phyloP scores from a whole-genome alignment of 2,329 filamentous ascomycete genomes.

The Ceratocystis eucalypticola region DNA sequence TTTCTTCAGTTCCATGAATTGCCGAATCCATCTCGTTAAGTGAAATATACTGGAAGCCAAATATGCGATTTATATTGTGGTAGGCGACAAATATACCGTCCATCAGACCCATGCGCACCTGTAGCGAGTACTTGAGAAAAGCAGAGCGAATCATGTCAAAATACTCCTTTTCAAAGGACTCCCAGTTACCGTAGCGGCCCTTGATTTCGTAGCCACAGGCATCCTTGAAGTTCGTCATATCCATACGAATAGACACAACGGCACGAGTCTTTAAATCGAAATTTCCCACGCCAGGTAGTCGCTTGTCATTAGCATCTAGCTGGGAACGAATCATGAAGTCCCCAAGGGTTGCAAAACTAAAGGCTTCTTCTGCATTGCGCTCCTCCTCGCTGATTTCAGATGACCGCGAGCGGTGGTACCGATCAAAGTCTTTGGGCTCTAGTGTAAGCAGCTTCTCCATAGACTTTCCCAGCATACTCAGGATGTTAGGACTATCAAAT shows the following conservation, averaged over 20 bases:
- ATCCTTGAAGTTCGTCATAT: conserved; percentile 54
- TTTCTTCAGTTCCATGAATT: conserved; percentile 63
- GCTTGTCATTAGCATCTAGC: conserved; percentile 74
- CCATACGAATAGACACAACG: conserved; percentile 84
- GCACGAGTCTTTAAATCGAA: conserved; percentile 95
- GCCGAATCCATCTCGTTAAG: conserved; percentile 78
- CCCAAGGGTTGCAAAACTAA: conserved; percentile 73
- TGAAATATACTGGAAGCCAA: conserved; percentile 91
- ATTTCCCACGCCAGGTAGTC: conserved; percentile 80
- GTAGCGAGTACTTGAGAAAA: conserved; percentile 91
- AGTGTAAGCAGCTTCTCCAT: conserved; percentile 92
- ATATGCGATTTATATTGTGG: conserved; percentile 89
- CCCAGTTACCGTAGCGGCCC: conserved; percentile 58
- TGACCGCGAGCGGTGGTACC: conserved; percentile 57
- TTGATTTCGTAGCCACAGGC: conserved; percentile 82
- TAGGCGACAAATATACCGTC: conserved; percentile 96
- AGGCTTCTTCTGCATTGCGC: conserved; percentile 59
- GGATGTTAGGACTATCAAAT: conserved; percentile 68
- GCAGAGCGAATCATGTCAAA: conserved; percentile 92
- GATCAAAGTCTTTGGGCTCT: conserved; percentile 69
- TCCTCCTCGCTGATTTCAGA: conserved; percentile 59
- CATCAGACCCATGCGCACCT: conserved; percentile 95
- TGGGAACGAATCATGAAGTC: conserved; percentile 93
- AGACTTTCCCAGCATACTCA: conserved; percentile 86
- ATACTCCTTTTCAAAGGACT: conserved; percentile 91